Conservation (phyloP, 176 grass and related monocot genomes). For the Bonia amplexicaulis region DNA sequence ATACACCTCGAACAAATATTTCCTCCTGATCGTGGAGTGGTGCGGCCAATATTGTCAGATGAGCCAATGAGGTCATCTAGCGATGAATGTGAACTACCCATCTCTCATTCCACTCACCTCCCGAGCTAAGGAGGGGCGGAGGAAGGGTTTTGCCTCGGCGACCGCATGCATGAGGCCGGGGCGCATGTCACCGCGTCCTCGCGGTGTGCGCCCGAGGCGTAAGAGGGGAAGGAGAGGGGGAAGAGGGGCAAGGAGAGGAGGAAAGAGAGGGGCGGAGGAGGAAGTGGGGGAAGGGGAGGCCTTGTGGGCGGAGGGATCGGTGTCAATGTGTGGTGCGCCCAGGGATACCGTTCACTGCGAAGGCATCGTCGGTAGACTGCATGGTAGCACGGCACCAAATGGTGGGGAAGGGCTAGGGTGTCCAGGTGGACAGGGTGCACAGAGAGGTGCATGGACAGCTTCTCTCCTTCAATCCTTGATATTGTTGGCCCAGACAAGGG, state of each 20-base stretch:
- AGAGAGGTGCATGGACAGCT: constrained; percentile 52
- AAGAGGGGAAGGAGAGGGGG: constrained; percentile 27
- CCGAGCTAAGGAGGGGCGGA: neutral
- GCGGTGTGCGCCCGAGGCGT: constrained; percentile 19
- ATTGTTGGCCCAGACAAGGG: too few species aligned
- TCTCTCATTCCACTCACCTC: too few species aligned
- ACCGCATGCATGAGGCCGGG: constrained; percentile 75
- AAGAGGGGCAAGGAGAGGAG: constrained; percentile 30
- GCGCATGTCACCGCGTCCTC: constrained; percentile 50
- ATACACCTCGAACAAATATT: too few species aligned
- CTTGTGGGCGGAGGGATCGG: constrained; percentile 37
- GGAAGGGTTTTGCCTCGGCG: constrained; percentile 51
- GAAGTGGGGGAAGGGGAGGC: neutral
- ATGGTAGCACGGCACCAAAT: constrained; percentile 70
- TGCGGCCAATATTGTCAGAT: too few species aligned
- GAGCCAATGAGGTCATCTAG: too few species aligned
- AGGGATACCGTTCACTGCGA: constrained; percentile 66
- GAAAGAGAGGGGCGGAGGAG: constrained; percentile 25
- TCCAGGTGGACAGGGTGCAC: constrained; percentile 49
- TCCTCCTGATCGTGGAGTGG: too few species aligned
- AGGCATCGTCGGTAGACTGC: constrained; percentile 89
- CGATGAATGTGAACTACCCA: too few species aligned
- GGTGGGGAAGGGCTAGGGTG: constrained; percentile 27
- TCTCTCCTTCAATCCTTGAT: neutral
- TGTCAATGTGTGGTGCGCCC: constrained; percentile 83